Evolutionary conservation across 1,139 yeast genomes (phyloP), one percentile per base, ranked within the genome.

Genomic region (Sugiyamaella xylanicola): DNA sequence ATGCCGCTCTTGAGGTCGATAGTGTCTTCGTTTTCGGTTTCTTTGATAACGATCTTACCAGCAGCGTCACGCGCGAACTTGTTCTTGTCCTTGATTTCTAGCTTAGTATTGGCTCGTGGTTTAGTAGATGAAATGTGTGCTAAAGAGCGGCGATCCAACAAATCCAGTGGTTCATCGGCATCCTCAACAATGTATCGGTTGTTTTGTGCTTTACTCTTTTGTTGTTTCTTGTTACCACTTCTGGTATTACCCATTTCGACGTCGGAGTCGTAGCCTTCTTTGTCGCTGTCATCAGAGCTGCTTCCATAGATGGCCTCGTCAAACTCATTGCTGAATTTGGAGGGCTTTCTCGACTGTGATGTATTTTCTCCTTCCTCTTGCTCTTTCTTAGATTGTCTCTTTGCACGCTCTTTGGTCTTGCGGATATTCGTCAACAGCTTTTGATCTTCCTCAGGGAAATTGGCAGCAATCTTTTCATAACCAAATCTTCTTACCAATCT

Each of bases 401-500:
- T 87, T 52, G 87, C 87, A 73, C 97, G 85, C 62, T 87, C 91
- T 71, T 87, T 86, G 3, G 88, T 75, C 75, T 93, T 93, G 71
- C 87, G 86, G 67, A 93, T 92, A 69, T 92, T 92, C 29, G 85
- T 81, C 59, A 93, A 80, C 65, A 95, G 77, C 71, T 88, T 92
- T 68, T 76, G 78, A 68, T 95, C 98, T 56, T 85, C 92, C 69
- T 84, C 96, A 15, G 99, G 99, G 74, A 93, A 91, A 52, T 84
- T 83, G 53, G 76, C 76, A 68, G 87, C 96, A 56, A 93, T 81
- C 39, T 77, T 81, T 39, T 91, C 97, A 61, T 83, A 81, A 16
- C 99, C 97, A 68, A 89, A 91, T 67, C 91, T 85, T 71, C 99
- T 83, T 55, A 93, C 82, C 67, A 93, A 77, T 67, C 99, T 83